Evolutionary conservation across 1,284 basidiomycete genomes (phyloP), one percentile per base, ranked within the genome.

Genomic region (Trichosporon ovoides): DNA sequence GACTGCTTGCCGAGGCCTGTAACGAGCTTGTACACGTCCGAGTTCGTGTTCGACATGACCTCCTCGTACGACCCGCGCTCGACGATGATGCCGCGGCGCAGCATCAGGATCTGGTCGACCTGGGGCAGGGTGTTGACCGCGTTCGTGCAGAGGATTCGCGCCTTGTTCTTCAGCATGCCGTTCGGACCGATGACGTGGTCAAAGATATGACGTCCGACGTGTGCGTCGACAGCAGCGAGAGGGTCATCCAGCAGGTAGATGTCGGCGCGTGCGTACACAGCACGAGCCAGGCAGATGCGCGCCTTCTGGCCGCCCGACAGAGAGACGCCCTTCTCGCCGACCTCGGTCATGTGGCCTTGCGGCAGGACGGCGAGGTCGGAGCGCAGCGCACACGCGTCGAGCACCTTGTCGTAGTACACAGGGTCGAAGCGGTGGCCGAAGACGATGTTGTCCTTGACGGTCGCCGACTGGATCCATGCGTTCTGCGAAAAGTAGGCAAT

Each of bases 401-500:
- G 60, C 9, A 73, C 70, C 56, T 69, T 65, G 60, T 73, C 67
- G 57, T 72, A 72, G 60, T 70, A 74, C 10, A 67, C 80, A 62
- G 88, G 86, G 57, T 96, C 89, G 62, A 88, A 96, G 61, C 86
- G 83, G 72, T 93, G 88, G 9, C 87, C 92, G 77, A 97, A 97
- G 35, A 91, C 71, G 60, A 96, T 95, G 68, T 95, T 96, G 54
- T 92, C 89, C 54, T 86, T 84, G 56, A 95, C 83, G 0, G 88
- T 86, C 0, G 88, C 84, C 2, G 87, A 89, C 72, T 92, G 82
- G 53, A 93, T 84, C 89, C 93, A 97, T 33, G 92, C 89, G 67
- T 86, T 88, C 70, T 97, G 94, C 24, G 86, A 84, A 14, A 90
- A 91, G 77, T 95, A 97, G 0, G 92, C 86, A n/a, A 95, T 80